Evolutionary conservation across 768 basidiomycete genomes (phyloP).

Genomic region (Collybia nuda): DNA sequence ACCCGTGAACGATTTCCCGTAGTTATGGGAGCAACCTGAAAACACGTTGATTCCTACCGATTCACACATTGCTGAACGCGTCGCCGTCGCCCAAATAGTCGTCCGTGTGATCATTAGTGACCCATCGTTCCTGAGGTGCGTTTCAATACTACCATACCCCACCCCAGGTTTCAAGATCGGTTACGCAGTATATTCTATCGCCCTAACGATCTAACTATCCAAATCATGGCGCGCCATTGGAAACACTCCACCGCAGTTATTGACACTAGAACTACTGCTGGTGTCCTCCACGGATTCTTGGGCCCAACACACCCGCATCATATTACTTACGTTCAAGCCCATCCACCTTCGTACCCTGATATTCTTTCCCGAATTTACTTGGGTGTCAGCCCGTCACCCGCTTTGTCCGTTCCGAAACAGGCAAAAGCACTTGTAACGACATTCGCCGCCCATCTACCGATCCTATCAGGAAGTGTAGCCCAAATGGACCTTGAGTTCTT

Average conservation of each 20-base stretch:
- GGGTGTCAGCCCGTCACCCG: constrained; percentile 2
- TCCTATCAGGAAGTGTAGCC: background rate
- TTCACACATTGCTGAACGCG: constrained; percentile 7
- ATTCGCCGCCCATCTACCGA: constrained; percentile 2
- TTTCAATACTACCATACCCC: background rate
- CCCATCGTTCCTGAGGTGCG: constrained; percentile 4
- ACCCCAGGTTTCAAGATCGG: too few species aligned
- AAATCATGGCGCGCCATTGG: constrained; percentile 10
- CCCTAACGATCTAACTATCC: constrained; percentile 1
- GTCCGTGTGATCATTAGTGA: constrained; percentile 2
- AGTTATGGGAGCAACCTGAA: constrained; percentile 9
- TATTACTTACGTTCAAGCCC: background rate
- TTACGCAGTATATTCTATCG: background rate
- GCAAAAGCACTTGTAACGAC: constrained; percentile 5
- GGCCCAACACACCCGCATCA: constrained; percentile 4
- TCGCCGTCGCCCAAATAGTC: constrained; percentile 5
- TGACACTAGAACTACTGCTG: background rate
- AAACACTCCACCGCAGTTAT: background rate
- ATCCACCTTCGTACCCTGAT: background rate
- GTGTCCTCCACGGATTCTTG: constrained; percentile 1
- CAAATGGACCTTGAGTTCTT: constrained; percentile 2
- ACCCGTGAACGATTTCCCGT: background rate
- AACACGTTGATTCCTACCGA: constrained; percentile 4
- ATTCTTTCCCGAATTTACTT: constrained; percentile 1
- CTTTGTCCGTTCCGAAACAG: background rate